Evolutionary conservation across 164 flowering plant genomes (phyloP).

Genomic region (Magnolia officinalis): DNA sequence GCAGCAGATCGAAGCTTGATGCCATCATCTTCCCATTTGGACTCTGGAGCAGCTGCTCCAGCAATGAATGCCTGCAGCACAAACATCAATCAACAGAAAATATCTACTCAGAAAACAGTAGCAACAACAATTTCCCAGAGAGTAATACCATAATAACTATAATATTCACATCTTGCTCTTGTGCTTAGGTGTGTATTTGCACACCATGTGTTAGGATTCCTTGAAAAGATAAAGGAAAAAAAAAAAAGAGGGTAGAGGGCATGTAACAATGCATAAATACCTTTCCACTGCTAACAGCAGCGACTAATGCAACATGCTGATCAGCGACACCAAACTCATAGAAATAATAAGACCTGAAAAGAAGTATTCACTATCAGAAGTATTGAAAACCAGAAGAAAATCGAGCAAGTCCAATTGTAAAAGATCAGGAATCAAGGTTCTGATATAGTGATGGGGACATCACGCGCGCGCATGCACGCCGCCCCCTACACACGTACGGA

Average conservation of each 20-base stretch:
- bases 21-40: conserved; percentile 82
- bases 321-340: conserved; percentile 78
- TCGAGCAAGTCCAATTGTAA: not conserved
- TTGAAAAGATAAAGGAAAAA: not conserved
- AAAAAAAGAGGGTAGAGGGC: not conserved
- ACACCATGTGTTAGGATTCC: not conserved
- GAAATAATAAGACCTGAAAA: conserved; percentile 76
- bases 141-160: too few relatives aligned
- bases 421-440: not conserved
- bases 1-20: conserved; percentile 93
- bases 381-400: not conserved
- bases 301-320: conserved; percentile 78
- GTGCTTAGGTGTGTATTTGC: not conserved
- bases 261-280: conserved; percentile 25
- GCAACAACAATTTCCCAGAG: not conserved
- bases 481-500: too few relatives aligned
- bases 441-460: not conserved
- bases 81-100: not conserved
- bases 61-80: conserved; percentile 64
- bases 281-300: conserved; percentile 79
- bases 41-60: conserved; percentile 80
- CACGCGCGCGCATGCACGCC: too few relatives aligned
- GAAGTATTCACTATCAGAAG: not conserved
- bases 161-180: too few relatives aligned
- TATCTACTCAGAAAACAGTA: not conserved